phyloP scores from a whole-genome alignment of 164 flowering plant species.

The Akebia trifoliata region DNA sequence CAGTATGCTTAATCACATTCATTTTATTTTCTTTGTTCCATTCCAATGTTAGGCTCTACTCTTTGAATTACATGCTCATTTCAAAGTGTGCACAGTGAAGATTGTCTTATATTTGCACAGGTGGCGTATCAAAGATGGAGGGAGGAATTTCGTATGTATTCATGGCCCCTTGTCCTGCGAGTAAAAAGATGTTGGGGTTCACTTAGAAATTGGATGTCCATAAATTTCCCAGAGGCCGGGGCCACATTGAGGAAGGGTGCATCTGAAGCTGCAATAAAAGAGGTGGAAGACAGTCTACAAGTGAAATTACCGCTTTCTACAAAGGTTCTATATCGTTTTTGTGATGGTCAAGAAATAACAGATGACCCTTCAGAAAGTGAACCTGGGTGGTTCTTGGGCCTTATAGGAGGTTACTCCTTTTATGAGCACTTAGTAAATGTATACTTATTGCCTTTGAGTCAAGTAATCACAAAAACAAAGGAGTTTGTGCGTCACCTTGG shows the following conservation, averaged over 20 bases:
- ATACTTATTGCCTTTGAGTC: conserved; percentile 48
- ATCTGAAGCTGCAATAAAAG: conserved; percentile 59
- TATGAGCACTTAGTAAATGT: conserved; percentile 68
- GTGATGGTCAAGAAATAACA: conserved; percentile 61
- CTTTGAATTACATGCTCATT: background rate
- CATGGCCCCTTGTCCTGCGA: conserved; percentile 58
- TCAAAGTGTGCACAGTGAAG: background rate
- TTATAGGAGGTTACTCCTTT: conserved; percentile 82
- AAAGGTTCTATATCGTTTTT: conserved; percentile 73
- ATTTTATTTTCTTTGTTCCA: background rate
- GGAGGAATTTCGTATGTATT: conserved; percentile 59
- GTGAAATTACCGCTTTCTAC: conserved; percentile 80
- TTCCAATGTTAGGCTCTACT: background rate
- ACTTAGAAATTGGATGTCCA: conserved; percentile 43
- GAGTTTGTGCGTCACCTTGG: conserved; percentile 28
- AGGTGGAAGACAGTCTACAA: conserved; percentile 46
- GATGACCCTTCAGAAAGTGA: conserved; percentile 3
- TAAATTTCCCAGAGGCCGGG: conserved; percentile 46
- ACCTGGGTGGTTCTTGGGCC: conserved; percentile 36
- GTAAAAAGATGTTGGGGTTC: conserved; percentile 54
- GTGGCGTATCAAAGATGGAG: conserved; percentile 68
- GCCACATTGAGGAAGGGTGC: conserved; percentile 63
- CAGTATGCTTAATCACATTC: background rate
- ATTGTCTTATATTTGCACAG: conserved; percentile 24
- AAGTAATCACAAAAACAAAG: conserved; percentile 41